A percentile compares a stretch with the other conserved stretches of the same genome.
These are phyloP conservation scores for Alternaria rosae DNA, from an alignment of 2,329 filamentous ascomycete genomes.

Conservation along the genomic window DNA sequence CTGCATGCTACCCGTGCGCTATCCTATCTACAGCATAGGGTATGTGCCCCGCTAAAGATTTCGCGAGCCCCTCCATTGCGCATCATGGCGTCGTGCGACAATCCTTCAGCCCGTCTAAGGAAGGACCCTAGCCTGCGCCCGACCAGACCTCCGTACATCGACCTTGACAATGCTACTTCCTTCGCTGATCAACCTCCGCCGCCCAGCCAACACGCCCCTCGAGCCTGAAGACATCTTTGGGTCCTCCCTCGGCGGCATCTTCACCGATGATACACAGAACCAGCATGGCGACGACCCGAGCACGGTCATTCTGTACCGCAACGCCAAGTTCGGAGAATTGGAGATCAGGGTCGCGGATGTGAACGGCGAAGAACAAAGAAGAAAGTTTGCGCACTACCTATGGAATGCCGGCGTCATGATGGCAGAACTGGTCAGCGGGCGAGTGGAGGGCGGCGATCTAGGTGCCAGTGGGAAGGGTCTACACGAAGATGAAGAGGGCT, in stretches of 20 bases:
- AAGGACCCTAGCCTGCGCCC: neutral
- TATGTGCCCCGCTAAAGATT: neutral
- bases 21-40: neutral
- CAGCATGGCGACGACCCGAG: slow-evolving; percentile 68
- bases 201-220: slow-evolving; percentile 35
- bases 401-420: slow-evolving; percentile 69
- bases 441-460: slow-evolving; percentile 13
- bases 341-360: slow-evolving; percentile 55
- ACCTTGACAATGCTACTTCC: slow-evolving; percentile 32
- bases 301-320: slow-evolving; percentile 66
- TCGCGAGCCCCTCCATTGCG: neutral
- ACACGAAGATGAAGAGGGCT: slow-evolving; percentile 32
- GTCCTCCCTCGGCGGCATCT: slow-evolving; percentile 67
- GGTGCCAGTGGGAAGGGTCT: slow-evolving; percentile 26
- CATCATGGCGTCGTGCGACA: slow-evolving; percentile 3
- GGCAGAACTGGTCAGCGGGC: slow-evolving; percentile 53
- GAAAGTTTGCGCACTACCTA: slow-evolving; percentile 74
- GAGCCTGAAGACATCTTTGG: slow-evolving; percentile 68
- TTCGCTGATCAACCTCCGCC: slow-evolving; percentile 39
- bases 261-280: slow-evolving; percentile 71
- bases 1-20: neutral
- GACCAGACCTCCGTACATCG: neutral
- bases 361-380: slow-evolving; percentile 61
- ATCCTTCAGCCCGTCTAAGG: neutral
- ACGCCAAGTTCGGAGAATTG: slow-evolving; percentile 42